These are phyloP conservation scores for Prunus kanzakura DNA, from an alignment of 306 rosid genomes.

Conservation along the genomic window DNA sequence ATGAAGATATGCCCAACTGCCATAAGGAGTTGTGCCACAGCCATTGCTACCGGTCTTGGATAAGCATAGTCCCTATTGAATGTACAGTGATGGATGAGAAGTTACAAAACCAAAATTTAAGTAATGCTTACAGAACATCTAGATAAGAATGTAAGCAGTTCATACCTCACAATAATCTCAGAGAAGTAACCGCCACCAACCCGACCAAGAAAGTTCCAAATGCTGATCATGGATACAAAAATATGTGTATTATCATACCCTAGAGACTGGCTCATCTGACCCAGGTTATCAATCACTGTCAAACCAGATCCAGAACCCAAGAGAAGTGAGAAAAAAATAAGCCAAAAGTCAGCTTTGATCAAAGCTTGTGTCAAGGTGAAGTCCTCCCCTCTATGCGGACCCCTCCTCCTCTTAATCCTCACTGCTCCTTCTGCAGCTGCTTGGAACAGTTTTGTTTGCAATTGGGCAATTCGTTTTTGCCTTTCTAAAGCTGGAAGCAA, in stretches of 20 bases:
- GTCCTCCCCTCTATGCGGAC: constrained; percentile 88
- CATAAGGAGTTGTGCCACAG: constrained; percentile 77
- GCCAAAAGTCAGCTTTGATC: constrained; percentile 93
- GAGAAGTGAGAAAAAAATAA: constrained; percentile 72
- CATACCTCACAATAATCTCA: constrained; percentile 78
- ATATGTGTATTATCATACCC: constrained; percentile 62
- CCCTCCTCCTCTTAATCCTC: constrained; percentile 75
- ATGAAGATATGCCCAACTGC: constrained; percentile 66
- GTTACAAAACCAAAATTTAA: neutral
- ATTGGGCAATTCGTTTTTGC: constrained; percentile 51
- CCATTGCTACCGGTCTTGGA: constrained; percentile 81
- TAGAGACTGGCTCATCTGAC: constrained; percentile 82
- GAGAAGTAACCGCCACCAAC: constrained; percentile 92
- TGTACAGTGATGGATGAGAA: constrained; percentile 13
- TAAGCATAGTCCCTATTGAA: constrained; percentile 66
- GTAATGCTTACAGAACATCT: neutral
- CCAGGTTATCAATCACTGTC: constrained; percentile 87
- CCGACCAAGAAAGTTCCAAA: constrained; percentile 98
- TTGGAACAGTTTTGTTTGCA: constrained; percentile 58
- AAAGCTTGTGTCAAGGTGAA: constrained; percentile 86
- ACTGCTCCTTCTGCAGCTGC: constrained; percentile 87
- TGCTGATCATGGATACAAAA: constrained; percentile 84
- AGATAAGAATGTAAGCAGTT: constrained; percentile 9
- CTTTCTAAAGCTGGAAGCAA: constrained; percentile 59
- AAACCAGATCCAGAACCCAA: constrained; percentile 91